Evolutionary conservation across 2,329 filamentous ascomycete genomes (phyloP).

Genomic region (Clarireedia sp.): DNA sequence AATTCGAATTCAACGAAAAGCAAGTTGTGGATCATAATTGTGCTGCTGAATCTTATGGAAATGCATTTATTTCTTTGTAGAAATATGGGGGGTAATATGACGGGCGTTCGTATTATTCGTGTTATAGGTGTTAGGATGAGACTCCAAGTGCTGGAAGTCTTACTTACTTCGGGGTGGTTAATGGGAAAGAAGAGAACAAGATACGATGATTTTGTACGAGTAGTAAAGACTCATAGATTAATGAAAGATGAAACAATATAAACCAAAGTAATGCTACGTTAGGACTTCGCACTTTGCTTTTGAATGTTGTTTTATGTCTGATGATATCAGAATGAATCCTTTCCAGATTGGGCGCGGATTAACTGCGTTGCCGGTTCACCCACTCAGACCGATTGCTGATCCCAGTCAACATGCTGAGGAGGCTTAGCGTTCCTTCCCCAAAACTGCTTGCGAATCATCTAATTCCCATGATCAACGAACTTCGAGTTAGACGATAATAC

Average conservation of each 20-base stretch:
- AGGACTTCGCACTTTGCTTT: no score
- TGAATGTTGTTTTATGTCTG: no score
- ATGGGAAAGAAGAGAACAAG: not conserved
- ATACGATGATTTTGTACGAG: not conserved
- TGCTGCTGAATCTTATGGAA: not conserved
- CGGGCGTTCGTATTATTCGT: not conserved
- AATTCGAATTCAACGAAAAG: not conserved
- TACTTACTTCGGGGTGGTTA: not conserved
- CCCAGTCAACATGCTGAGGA: not conserved
- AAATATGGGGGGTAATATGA: not conserved
- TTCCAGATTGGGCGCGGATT: not conserved
- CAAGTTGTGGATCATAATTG: not conserved
- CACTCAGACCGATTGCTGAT: not conserved
- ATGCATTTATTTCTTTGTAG: not conserved
- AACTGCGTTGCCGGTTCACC: not conserved
- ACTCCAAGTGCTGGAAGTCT: slow-evolving; percentile 28
- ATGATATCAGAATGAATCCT: not conserved
- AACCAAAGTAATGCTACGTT: no score
- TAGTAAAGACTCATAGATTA: not conserved
- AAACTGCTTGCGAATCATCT: slow-evolving; percentile 4
- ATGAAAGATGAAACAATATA: no score
- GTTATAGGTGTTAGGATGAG: not conserved
- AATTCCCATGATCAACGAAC: slow-evolving; percentile 1
- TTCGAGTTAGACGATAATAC: not conserved
- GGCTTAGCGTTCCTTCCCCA: slow-evolving; percentile 10